Evolutionary conservation across 441 rosid genomes (phyloP), one percentile per base, ranked within the genome.

Genomic region (Flueggea neowawraea): DNA sequence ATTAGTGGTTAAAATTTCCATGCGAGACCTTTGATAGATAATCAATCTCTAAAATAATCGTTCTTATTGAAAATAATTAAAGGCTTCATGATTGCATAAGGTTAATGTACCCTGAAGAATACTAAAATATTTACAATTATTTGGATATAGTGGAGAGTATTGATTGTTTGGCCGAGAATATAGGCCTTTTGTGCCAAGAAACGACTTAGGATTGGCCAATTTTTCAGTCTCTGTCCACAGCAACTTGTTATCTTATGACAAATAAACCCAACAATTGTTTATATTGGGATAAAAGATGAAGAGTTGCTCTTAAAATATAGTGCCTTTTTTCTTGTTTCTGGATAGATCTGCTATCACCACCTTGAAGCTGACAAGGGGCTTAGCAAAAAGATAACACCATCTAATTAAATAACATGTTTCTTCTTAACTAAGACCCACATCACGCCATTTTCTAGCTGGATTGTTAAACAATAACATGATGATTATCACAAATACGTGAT

Each of bases 131-230:
- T 8, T 51, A 52, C 66, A 69, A 57, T 69, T n/a, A 61, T 65
- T 66, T 48, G 28, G 28, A 22, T 39, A 16, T 28, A 63, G 66
- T 66, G 50, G 69, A 54, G 60, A 51, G 62, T 17, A 55, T 36
- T 60, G 61, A 72, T 55, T 54, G 59, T 67, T 67, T 69, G 61
- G 76, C 74, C 81, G 68, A 72, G 43, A 77, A 62, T 59, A 58
- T 67, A 69, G 81, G 78, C 70, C 62, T 67, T 70, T 66, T 55
- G 6, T 16, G 10, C 45, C 1, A 43, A 43, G 10, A 11, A 43
- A 11, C 12, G 45, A 43, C 45, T 11, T 6, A 1, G 45, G 3
- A 47, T 2, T 11, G 50, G 50, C 12, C n/a, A 47, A 36, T 36
- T 5, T 36, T 22, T 2, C 28, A 22, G 28, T 22, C 28, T 22